Conservation (phyloP, 345 rosid species). For the Eucalyptus lansdowneana region DNA sequence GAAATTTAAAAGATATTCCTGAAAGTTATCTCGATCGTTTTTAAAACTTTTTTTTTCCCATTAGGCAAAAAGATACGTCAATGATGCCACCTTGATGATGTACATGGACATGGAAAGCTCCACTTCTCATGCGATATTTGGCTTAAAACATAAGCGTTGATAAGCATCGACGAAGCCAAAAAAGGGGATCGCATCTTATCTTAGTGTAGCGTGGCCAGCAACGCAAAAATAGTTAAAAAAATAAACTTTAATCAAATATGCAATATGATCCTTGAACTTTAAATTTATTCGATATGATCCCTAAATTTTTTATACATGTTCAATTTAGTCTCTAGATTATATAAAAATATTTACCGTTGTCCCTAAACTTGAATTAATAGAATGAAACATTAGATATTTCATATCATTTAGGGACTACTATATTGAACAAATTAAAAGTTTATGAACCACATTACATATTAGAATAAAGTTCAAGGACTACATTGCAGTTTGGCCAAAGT, state of each 20-base stretch:
- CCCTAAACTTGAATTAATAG: not conserved
- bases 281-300: rapidly evolving
- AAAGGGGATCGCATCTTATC: not conserved
- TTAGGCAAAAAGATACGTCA: not conserved
- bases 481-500: rapidly evolving
- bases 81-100: not conserved
- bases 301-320: too few species aligned
- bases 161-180: not conserved
- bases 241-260: too few species aligned
- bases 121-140: not conserved
- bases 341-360: too few species aligned
- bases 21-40: not conserved
- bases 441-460: too few species aligned
- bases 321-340: not conserved
- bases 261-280: rapidly evolving
- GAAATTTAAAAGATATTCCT: not conserved
- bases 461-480: rapidly evolving
- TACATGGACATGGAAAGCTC: not conserved
- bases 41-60: too few species aligned
- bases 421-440: too few species aligned
- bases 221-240: too few species aligned
- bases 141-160: not conserved
- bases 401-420: rapidly evolving
- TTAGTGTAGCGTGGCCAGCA: not conserved
- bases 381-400: too few species aligned